A percentile compares a stretch with the other conserved stretches of the same genome.
phyloP scores from a whole-genome alignment of 2,329 filamentous ascomycete species.

The Cercospora nicotianae region DNA sequence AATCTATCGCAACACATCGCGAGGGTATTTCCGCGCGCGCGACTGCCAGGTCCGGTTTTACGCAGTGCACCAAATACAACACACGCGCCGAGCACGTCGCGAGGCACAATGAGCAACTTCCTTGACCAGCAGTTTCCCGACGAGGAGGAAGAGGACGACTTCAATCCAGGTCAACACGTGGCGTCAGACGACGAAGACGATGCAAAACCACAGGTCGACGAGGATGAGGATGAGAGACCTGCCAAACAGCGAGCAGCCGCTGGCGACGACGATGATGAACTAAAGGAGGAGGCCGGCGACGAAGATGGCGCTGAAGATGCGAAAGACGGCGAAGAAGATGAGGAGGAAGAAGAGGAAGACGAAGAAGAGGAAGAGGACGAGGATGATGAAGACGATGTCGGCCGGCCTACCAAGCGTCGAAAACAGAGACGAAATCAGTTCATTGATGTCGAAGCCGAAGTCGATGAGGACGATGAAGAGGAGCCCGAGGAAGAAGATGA shows the following conservation, averaged over 20 bases:
- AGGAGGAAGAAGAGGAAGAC: slow-evolving; percentile 58
- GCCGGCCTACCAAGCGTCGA: slow-evolving; percentile 63
- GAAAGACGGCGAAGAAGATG: slow-evolving; percentile 59
- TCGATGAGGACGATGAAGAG: slow-evolving; percentile 89
- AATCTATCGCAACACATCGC: neutral
- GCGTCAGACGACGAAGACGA: slow-evolving; percentile 68
- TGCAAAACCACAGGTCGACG: slow-evolving; percentile 37
- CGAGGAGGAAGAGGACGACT: slow-evolving; percentile 78
- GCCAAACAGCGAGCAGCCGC: slow-evolving; percentile 29
- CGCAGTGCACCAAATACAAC: neutral
- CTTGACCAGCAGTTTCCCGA: slow-evolving; percentile 55
- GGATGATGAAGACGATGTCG: slow-evolving; percentile 34
- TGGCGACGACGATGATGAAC: slow-evolving; percentile 48
- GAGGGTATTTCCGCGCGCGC: neutral
- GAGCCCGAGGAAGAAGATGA: slow-evolving; percentile 88
- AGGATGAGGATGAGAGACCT: slow-evolving; percentile 37
- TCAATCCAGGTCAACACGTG: slow-evolving; percentile 78
- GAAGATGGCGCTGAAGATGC: slow-evolving; percentile 52
- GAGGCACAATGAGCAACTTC: slow-evolving; percentile 42
- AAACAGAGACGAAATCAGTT: slow-evolving; percentile 77
- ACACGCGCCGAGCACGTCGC: neutral
- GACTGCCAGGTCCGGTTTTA: neutral
- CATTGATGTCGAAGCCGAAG: slow-evolving; percentile 97
- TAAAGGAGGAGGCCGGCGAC: slow-evolving; percentile 49
- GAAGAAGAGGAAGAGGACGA: slow-evolving; percentile 47